phyloP scores from a whole-genome alignment of 805 yeast species.

The Komagataella populi region DNA sequence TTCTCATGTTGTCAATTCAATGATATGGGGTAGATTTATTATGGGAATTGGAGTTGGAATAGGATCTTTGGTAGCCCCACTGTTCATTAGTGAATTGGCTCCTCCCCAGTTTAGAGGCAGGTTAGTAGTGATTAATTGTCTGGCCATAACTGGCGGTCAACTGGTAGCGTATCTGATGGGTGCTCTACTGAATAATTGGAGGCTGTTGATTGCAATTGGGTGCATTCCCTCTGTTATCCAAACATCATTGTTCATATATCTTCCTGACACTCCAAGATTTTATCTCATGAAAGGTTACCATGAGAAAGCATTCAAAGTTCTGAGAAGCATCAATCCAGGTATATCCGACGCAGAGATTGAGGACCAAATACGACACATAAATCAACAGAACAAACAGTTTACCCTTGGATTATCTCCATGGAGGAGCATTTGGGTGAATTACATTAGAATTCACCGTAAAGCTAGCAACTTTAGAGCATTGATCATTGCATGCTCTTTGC shows the following conservation, averaged over 20 bases:
- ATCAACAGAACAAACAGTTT: conserved; percentile 31
- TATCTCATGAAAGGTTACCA: conserved; percentile 25
- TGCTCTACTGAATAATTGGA: conserved; percentile 41
- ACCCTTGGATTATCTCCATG: conserved; percentile 34
- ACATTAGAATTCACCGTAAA: conserved; percentile 46
- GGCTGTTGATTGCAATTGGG: conserved; percentile 58
- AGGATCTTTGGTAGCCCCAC: conserved; percentile 60
- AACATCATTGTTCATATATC: conserved; percentile 3
- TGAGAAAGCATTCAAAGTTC: conserved; percentile 7
- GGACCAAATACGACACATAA: conserved; percentile 5
- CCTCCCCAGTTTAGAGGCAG: conserved; percentile 57
- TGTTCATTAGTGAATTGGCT: conserved; percentile 55
- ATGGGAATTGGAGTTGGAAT: conserved; percentile 65
- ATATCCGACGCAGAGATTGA: neutral
- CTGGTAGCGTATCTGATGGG: conserved; percentile 41
- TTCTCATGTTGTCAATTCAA: conserved; percentile 26
- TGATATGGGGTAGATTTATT: conserved; percentile 49
- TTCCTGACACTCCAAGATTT: conserved; percentile 27
- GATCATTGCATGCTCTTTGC: conserved; percentile 81
- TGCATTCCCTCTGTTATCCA: conserved; percentile 23
- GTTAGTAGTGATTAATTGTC: conserved; percentile 42
- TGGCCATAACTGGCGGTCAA: conserved; percentile 55
- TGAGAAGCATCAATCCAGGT: neutral
- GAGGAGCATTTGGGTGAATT: conserved; percentile 41
- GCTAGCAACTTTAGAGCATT: conserved; percentile 84